These are phyloP conservation scores for Eucalyptus tenuipes DNA, from an alignment of 345 rosid genomes.

Conservation along the genomic window DNA sequence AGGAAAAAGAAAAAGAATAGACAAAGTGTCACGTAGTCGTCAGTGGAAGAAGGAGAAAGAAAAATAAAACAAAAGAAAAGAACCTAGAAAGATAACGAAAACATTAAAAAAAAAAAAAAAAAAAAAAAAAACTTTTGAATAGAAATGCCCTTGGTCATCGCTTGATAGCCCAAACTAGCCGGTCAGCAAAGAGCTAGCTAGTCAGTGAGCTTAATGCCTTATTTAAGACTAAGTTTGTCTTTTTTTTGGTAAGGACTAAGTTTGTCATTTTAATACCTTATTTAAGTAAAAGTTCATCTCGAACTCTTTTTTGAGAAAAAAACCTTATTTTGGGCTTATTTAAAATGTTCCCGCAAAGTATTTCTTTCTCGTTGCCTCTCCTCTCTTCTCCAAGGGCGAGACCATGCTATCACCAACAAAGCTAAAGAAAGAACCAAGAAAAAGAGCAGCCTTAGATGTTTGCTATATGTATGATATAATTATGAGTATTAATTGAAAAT, in stretches of 20 bases:
- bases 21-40: fast-evolving
- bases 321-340: neutral
- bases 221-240: neutral
- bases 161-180: neutral
- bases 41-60: neutral
- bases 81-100: neutral
- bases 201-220: neutral
- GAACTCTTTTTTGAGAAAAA: neutral
- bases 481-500: no score
- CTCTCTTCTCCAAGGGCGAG: neutral
- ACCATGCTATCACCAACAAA: neutral
- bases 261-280: neutral
- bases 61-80: no score
- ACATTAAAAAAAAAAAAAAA: no score
- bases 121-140: neutral
- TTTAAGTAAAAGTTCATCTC: neutral
- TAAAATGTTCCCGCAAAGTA: no score
- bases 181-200: no score
- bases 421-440: no score
- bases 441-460: no score
- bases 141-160: neutral
- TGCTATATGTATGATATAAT: no score
- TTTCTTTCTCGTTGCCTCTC: neutral
- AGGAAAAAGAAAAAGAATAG: neutral
- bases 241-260: neutral